Evolutionary conservation across 345 rosid species (phyloP).

Genomic region (Populus deltoides): DNA sequence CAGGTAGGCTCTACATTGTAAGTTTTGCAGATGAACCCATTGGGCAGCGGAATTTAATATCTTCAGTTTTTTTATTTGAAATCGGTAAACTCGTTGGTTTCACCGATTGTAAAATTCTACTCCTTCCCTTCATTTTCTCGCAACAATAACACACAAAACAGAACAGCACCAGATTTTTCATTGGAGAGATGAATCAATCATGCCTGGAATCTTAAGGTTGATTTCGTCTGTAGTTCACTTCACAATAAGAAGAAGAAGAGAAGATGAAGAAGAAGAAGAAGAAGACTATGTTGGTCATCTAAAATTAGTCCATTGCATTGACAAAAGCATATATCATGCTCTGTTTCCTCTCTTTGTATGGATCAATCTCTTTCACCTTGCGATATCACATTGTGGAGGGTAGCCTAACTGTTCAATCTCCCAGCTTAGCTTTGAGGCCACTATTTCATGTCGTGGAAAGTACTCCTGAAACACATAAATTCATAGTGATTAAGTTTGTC

Average conservation of each 20-base stretch:
- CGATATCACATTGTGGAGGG: slow-evolving; percentile 46
- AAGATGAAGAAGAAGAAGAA: neutral
- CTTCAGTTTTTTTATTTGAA: too few species aligned
- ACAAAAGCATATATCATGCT: neutral
- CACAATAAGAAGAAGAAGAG: neutral
- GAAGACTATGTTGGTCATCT: slow-evolving; percentile 4
- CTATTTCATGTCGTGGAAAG: slow-evolving; percentile 66
- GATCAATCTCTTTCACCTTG: slow-evolving; percentile 39
- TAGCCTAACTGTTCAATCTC: slow-evolving; percentile 54
- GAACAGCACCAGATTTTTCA: neutral
- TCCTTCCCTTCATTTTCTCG: too few species aligned
- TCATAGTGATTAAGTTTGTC: neutral
- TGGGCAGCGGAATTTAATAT: too few species aligned
- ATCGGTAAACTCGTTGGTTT: too few species aligned
- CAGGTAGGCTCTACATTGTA: too few species aligned
- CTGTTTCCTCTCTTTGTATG: neutral
- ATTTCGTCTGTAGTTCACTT: neutral
- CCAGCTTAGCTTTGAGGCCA: slow-evolving; percentile 74
- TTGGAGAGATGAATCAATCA: neutral
- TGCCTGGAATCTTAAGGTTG: neutral
- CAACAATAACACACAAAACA: neutral
- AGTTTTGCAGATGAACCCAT: too few species aligned
- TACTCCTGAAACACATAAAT: slow-evolving; percentile 48
- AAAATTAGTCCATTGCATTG: slow-evolving; percentile 21
- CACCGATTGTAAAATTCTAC: too few species aligned